phyloP scores from a whole-genome alignment of 139 green algal species.

The Chlamydomonas asymmetrica region DNA sequence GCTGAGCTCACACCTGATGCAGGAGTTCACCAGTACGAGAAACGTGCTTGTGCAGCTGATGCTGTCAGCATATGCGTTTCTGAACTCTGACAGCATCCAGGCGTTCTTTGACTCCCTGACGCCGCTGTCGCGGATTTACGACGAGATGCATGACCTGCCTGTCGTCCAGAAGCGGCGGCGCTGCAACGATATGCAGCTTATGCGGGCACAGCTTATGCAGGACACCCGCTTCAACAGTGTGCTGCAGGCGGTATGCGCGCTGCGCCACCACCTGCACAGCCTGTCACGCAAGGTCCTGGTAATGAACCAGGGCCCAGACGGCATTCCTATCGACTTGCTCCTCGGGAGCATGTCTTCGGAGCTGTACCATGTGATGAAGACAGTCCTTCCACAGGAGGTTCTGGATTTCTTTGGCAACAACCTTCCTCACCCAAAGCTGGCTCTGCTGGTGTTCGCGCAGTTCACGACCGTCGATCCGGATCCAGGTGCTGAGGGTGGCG shows the following conservation, averaged over 20 bases:
- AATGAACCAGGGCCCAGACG: constrained; percentile 37
- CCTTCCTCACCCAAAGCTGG: constrained; percentile 52
- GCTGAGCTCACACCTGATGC: constrained; percentile 21
- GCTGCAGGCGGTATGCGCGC: constrained; percentile 22
- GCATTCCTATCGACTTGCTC: constrained; percentile 52
- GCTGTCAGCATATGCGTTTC: constrained; percentile 28
- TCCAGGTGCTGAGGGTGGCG: too few species aligned
- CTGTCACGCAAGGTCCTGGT: constrained; percentile 45
- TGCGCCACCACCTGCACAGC: constrained; percentile 55
- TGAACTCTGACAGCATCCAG: constrained; percentile 19
- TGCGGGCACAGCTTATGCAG: constrained; percentile 39
- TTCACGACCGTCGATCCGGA: constrained; percentile 42
- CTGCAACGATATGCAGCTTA: constrained; percentile 46
- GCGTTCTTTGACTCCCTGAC: constrained; percentile 25
- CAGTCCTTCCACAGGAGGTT: constrained; percentile 29
- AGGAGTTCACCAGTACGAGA: constrained; percentile 32
- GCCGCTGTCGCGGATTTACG: constrained; percentile 38
- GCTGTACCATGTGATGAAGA: constrained; percentile 42
- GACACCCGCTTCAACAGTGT: constrained; percentile 22
- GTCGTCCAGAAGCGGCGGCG: constrained; percentile 54
- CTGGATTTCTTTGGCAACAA: constrained; percentile 40
- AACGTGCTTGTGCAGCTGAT: constrained; percentile 41
- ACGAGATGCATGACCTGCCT: constrained; percentile 56
- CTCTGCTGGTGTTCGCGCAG: constrained; percentile 56
- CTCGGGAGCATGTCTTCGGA: constrained; percentile 53